Percentiles rank a stretch among this genome's conserved stretches.
Evolutionary conservation across 2,329 filamentous ascomycete genomes (phyloP).

Genomic region (Bipolaris zeicola): DNA sequence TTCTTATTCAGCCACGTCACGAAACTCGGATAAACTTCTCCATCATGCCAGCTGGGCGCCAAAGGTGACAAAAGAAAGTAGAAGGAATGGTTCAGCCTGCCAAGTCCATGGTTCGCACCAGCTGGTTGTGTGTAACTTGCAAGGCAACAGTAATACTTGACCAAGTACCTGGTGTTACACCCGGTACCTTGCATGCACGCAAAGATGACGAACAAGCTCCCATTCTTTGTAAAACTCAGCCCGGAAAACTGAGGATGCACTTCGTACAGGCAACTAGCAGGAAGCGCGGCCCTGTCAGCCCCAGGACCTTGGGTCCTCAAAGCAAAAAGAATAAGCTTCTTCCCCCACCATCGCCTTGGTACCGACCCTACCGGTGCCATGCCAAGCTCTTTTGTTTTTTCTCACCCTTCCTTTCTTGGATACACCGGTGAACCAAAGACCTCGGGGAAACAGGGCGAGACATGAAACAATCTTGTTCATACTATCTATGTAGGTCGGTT

Average conservation of each 20-base stretch:
- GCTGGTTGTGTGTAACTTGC: background rate
- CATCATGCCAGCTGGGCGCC: background rate
- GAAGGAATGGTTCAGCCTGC: background rate
- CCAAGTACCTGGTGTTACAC: background rate
- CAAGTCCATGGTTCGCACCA: slow-evolving; percentile 13
- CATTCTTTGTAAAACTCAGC: background rate
- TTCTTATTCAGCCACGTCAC: background rate
- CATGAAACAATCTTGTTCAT: too few species aligned
- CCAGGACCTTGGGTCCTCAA: background rate
- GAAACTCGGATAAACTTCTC: background rate
- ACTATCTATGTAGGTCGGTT: too few species aligned
- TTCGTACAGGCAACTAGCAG: background rate
- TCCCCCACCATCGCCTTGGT: too few species aligned
- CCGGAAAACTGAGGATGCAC: background rate
- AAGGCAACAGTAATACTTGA: background rate
- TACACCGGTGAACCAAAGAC: too few species aligned
- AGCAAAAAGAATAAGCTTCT: background rate
- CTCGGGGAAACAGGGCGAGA: too few species aligned
- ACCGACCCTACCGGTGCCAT: too few species aligned
- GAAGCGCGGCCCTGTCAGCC: background rate
- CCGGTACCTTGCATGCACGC: slow-evolving; percentile 1
- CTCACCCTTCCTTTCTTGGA: too few species aligned
- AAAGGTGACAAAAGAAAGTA: background rate
- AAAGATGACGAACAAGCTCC: background rate
- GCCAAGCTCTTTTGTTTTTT: too few species aligned